Base-by-base conservation (phyloP, 2,329 filamentous ascomycete species). In the Penicillium brevicompactum region DNA sequence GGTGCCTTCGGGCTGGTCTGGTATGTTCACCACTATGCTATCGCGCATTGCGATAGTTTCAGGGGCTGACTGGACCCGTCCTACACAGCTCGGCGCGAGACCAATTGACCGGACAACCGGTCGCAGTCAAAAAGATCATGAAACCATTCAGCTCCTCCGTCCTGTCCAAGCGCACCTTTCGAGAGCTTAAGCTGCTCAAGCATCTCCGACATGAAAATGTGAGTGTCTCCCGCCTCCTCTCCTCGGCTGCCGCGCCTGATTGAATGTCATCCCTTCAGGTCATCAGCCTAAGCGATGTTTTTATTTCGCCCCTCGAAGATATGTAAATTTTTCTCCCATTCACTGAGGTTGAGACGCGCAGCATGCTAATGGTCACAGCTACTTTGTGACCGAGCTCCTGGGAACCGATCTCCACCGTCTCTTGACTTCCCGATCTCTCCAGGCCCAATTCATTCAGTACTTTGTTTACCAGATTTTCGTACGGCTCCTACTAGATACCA, bases 111-210 rank as follows among this genome's bases (percentile, higher is more conserved):
- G 90, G 86, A 74, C 92, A 97, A 77, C 92, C 92, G 77, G 94
- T 99, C 59, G 94, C 94, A 57, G 92, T 99, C 74, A 99, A 99
- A 85, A 99, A 99, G 86, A 99, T 99, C 73, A 97, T 99, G 93
- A 99, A 97, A 82, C 94, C 94, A 10, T 99, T 99, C 79, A 97
- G 92, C 83, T 99, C 94, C n/a, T 92, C 94, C 1, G 94, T 99
- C 56, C 83, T 99, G 46, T 94, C 94, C 56, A 99, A 99, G 82
- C 86, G 94, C 73, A 99, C 94, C 64, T 99, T 97, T 76, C 88
- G 94, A 71, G 94, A 99, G 77, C 81, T 99, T 73, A 99, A 97
- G 82, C 85, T 99, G 61, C 82, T 99, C 70, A 99, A 97, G 82
- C 94, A 99, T 73, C 82, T 99, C 58, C 88, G 88, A 72, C 94